phyloP scores from a whole-genome alignment of 2,329 filamentous ascomycete species.

The Colletotrichum cereale region DNA sequence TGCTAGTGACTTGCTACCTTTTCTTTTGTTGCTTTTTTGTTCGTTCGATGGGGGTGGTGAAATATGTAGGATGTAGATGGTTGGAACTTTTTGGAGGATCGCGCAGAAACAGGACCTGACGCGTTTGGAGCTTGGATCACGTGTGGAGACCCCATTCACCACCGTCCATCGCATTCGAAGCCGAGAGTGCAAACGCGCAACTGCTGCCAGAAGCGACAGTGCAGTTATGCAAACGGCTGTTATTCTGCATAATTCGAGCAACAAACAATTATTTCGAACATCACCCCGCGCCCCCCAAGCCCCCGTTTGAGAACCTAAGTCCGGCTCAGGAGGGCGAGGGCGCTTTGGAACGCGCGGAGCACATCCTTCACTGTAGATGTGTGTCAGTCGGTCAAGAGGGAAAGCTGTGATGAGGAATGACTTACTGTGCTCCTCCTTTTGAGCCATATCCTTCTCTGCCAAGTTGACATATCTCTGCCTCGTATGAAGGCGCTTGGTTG shows the following conservation, averaged over 20 bases:
- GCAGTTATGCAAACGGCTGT: conserved; percentile 3
- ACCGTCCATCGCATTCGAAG: conserved; percentile 11
- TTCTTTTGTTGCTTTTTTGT: background rate
- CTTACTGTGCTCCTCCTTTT: conserved; percentile 86
- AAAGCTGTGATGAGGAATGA: conserved; percentile 35
- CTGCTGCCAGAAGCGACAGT: conserved; percentile 1
- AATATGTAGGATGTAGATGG: background rate
- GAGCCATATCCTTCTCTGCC: conserved; percentile 77
- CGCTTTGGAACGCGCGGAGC: conserved; percentile 72
- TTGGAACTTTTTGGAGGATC: background rate
- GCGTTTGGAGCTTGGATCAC: conserved; percentile 38
- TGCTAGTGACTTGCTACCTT: background rate
- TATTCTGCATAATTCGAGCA: conserved; percentile 18
- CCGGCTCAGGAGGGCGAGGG: conserved; percentile 65
- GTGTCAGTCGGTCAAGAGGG: conserved; percentile 40
- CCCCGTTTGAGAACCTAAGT: background rate
- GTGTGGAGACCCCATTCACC: conserved; percentile 32
- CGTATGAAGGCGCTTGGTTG: conserved; percentile 84
- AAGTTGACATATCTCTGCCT: conserved; percentile 81
- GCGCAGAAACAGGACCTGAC: conserved; percentile 16
- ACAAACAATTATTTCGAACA: background rate
- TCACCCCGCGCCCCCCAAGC: background rate
- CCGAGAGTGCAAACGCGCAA: conserved; percentile 10
- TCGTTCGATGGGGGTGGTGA: background rate
- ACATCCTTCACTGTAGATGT: conserved; percentile 63